Conservation (phyloP, 495 filamentous ascomycete genomes). For the Daldinia caldariorum region DNA sequence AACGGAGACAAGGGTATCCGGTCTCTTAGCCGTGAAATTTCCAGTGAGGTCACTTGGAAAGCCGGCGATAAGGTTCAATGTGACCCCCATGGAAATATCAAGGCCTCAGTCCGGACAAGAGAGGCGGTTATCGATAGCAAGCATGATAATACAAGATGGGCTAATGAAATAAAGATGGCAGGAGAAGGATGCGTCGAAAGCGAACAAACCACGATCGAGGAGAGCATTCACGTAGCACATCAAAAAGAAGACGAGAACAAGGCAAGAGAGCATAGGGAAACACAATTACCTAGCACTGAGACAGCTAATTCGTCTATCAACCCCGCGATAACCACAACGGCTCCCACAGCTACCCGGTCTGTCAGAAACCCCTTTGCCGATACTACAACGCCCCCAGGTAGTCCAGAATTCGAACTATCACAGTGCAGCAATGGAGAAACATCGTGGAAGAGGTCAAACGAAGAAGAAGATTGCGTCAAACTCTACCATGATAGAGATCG, state of each 20-base stretch:
- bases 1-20: not conserved
- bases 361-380: not conserved
- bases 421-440: constrained; percentile 23
- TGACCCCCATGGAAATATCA: not conserved
- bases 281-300: not conserved
- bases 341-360: not conserved
- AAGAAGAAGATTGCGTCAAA: constrained; percentile 18
- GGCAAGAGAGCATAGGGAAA: not conserved
- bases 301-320: not conserved
- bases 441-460: constrained; percentile 31
- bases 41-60: not conserved
- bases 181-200: not conserved
- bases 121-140: not conserved
- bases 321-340: not conserved
- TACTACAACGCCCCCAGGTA: not conserved
- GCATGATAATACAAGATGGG: not conserved
- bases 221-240: not conserved
- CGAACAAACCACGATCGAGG: not conserved
- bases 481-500: constrained; percentile 31
- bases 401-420: constrained; percentile 37
- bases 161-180: not conserved
- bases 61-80: not conserved
- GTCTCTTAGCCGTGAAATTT: not conserved
- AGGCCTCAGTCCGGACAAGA: not conserved
- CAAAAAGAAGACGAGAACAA: not conserved